Base-by-base conservation (phyloP, 2,329 filamentous ascomycete species). In the Volutella citrinella region DNA sequence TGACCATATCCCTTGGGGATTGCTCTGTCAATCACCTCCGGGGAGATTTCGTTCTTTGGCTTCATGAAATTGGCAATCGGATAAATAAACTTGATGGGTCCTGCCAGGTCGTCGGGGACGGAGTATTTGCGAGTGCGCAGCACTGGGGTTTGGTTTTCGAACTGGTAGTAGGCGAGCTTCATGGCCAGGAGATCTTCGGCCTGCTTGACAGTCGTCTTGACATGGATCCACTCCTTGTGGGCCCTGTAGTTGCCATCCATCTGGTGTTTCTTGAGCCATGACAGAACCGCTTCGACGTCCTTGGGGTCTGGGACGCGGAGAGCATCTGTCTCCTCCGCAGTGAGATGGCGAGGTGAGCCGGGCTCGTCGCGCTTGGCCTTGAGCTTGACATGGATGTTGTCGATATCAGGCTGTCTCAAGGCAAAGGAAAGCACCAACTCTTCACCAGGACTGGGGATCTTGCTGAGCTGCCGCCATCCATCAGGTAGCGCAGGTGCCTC, bases 1-100 rank as follows among this genome's bases (percentile, higher is more conserved):
- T 45, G 41, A 2, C 49, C 35, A 10, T 34, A 24, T 20, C 42
- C 17, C 7, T 17, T 33, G 6, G 32, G n/a, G 5, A 49, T 32
- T 19, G 38, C 27, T 3, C 21, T 33, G 7, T 36, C 31, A 12
- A 40, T 29, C 10, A 42, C 31, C 10, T 31, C 21, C n/a, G 34
- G 28, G 10, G 38, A 49, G 13, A 48, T 40, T 20, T 55, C 52
- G 30, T 54, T 56, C 30, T 50, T 61, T 3, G 68, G 68, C 4
- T 59, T 55, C 63, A 73, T 67, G 36, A 75, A 75, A 55, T 74
- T 68, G 36, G 61, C 56, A 25, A 74, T 51, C 1, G 72, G 71
- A 24, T 70, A 63, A 18, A 75, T 56, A 40, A 74, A 74, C 33
- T 60, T 61, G 33, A 75, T 60, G 35, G 59, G 49, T 3, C 52